Percentiles rank a stretch among this genome's conserved stretches.
phyloP scores from a whole-genome alignment of 306 rosid genomes.

The Gastrolobium bilobum region DNA sequence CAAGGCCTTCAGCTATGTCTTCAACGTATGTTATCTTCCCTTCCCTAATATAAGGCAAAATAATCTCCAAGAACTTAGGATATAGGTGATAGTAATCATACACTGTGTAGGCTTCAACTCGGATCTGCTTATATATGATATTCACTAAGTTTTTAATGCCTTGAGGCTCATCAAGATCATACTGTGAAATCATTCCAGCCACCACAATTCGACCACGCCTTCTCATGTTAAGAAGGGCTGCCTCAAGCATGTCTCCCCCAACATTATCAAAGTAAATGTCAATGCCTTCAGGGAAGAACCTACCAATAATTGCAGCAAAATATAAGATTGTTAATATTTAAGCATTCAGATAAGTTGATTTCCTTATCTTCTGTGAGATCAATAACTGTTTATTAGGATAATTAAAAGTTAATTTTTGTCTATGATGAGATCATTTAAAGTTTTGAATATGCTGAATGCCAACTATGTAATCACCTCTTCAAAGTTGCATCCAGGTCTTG shows the following conservation, averaged over 20 bases:
- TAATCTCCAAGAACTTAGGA: slow-evolving; percentile 65
- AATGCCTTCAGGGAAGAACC: slow-evolving; percentile 70
- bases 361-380: not conserved
- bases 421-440: not conserved
- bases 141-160: slow-evolving; percentile 59
- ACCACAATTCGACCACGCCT: slow-evolving; percentile 57
- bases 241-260: slow-evolving; percentile 73
- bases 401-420: not conserved
- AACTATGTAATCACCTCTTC: slow-evolving; percentile 46
- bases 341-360: not conserved
- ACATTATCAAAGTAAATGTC: slow-evolving; percentile 82
- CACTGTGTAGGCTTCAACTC: slow-evolving; percentile 66
- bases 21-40: slow-evolving; percentile 63
- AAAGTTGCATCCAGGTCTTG: slow-evolving; percentile 51
- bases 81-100: slow-evolving; percentile 58
- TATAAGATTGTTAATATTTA: slow-evolving; percentile 2
- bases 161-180: slow-evolving; percentile 63
- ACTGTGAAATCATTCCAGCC: slow-evolving; percentile 73
- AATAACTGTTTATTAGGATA: not conserved
- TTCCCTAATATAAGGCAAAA: slow-evolving; percentile 65
- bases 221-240: slow-evolving; percentile 67
- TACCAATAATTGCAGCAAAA: slow-evolving; percentile 17
- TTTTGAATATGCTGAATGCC: not conserved
- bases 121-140: slow-evolving; percentile 52
- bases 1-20: slow-evolving; percentile 50